Evolutionary conservation across 257 asterid genomes (phyloP).

Genomic region (Linderniella brevidens): DNA sequence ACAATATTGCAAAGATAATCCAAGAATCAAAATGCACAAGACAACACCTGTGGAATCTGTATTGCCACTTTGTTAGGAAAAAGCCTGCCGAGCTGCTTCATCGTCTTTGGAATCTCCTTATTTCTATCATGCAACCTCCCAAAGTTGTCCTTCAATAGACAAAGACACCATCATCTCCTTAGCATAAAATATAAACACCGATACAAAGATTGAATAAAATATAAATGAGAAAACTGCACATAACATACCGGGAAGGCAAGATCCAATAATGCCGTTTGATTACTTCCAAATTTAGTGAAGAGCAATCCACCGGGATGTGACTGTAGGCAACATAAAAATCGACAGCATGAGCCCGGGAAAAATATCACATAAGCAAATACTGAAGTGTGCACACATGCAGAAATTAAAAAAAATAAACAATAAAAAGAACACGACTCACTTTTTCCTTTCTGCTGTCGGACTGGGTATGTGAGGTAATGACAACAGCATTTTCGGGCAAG

Average conservation of each 20-base stretch:
- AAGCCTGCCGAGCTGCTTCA: constrained; percentile 65
- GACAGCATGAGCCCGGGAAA: constrained; percentile 17
- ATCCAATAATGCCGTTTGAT: constrained; percentile 78
- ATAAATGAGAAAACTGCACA: too few relatives aligned
- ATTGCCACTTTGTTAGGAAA: constrained; percentile 79
- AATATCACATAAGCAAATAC: neutral
- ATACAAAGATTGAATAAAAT: too few relatives aligned
- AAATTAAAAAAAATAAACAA: constrained; percentile 1
- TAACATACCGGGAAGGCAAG: constrained; percentile 70
- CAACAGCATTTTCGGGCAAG: constrained; percentile 68
- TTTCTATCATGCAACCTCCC: constrained; percentile 74
- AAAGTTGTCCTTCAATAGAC: constrained; percentile 49
- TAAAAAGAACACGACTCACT: constrained; percentile 25
- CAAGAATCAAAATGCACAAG: constrained; percentile 4
- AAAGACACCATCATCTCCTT: constrained; percentile 9
- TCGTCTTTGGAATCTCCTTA: constrained; percentile 61
- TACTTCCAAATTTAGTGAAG: constrained; percentile 75
- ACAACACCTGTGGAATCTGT: constrained; percentile 72
- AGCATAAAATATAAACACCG: neutral
- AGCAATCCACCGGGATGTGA: constrained; percentile 75
- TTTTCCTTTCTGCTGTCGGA: constrained; percentile 68
- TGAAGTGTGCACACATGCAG: too few relatives aligned
- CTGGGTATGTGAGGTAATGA: constrained; percentile 68
- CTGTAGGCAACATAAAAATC: constrained; percentile 15
- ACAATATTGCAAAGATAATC: neutral